Evolutionary conservation across 2,329 filamentous ascomycete species (phyloP).

Genomic region (Exophiala viscosa): DNA sequence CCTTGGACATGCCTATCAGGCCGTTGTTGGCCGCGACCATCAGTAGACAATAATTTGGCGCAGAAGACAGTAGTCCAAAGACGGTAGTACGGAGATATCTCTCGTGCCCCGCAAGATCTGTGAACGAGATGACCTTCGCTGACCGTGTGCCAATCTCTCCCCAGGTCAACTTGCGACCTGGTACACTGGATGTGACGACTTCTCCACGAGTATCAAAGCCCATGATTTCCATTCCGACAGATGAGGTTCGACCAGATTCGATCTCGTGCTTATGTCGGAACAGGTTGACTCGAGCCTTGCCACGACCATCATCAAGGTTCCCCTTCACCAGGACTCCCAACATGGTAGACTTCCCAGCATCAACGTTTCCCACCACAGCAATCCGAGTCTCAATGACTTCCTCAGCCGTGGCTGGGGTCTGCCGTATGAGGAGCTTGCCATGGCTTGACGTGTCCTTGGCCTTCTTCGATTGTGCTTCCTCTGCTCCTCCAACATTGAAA

Average conservation of each 20-base stretch:
- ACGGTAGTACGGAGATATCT: constrained; percentile 93
- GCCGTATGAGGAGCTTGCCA: constrained; percentile 83
- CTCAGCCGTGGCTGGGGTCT: constrained; percentile 68
- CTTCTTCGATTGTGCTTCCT: constrained; percentile 64
- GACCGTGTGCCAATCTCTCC: constrained; percentile 94
- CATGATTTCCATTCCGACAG: constrained; percentile 98
- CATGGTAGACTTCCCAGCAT: constrained; percentile 95
- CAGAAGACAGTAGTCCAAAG: constrained; percentile 88
- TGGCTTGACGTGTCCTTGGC: constrained; percentile 69
- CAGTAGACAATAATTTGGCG: constrained; percentile 92
- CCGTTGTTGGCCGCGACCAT: constrained; percentile 99
- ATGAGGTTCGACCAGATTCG: constrained; percentile 90
- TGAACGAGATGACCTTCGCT: constrained; percentile 94
- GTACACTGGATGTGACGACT: constrained; percentile 74
- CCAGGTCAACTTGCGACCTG: constrained; percentile 87
- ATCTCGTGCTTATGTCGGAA: constrained; percentile 98
- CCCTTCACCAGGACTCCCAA: constrained; percentile 94
- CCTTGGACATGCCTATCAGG: constrained; percentile 95
- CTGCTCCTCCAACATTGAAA: constrained; percentile 77
- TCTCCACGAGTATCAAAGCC: constrained; percentile 86
- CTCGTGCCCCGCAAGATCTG: constrained; percentile 92
- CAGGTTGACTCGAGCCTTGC: constrained; percentile 88
- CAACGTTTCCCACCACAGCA: constrained; percentile 95
- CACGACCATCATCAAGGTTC: constrained; percentile 87
- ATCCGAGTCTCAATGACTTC: constrained; percentile 93